Conservation (phyloP, 2,329 filamentous ascomycete species). For the Aspergillus sp. region DNA sequence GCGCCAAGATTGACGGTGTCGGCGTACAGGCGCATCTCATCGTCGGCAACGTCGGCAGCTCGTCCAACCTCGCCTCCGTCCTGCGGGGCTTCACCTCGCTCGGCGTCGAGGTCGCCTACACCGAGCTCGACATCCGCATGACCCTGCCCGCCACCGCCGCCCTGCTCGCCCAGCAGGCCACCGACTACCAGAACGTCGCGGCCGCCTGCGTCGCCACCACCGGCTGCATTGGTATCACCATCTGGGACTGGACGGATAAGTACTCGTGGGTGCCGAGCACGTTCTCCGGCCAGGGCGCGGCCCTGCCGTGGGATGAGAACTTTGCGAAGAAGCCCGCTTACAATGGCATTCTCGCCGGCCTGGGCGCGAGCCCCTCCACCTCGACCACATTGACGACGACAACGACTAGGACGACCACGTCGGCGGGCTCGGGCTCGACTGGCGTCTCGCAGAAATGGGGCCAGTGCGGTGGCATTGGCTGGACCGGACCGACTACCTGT, state of each 20-base stretch:
- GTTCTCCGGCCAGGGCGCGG: conserved; percentile 42
- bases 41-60: conserved; percentile 41
- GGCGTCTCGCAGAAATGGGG: conserved; percentile 20
- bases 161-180: conserved; percentile 28
- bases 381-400: conserved; percentile 10
- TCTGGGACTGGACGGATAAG: conserved; percentile 46
- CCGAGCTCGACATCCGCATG: conserved; percentile 51
- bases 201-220: conserved; percentile 28
- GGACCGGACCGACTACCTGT: conserved; percentile 27
- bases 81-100: conserved; percentile 39
- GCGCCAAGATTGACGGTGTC: conserved; percentile 47
- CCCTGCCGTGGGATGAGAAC: conserved; percentile 47
- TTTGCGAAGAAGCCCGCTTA: conserved; percentile 49
- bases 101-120: conserved; percentile 42
- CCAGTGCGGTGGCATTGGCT: conserved; percentile 28
- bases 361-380: conserved; percentile 16
- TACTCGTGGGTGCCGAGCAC: conserved; percentile 46
- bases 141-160: conserved; percentile 25
- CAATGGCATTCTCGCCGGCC: conserved; percentile 28
- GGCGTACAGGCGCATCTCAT: conserved; percentile 44
- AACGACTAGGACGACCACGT: conserved; percentile 7
- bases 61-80: conserved; percentile 36
- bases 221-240: conserved; percentile 34
- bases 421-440: conserved; percentile 7
- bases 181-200: conserved; percentile 30